A percentile compares a stretch with the other conserved stretches of the same genome.
These are phyloP conservation scores for Coniochaeta pulveracea DNA, from an alignment of 2,329 filamentous ascomycete species.

Conservation along the genomic window DNA sequence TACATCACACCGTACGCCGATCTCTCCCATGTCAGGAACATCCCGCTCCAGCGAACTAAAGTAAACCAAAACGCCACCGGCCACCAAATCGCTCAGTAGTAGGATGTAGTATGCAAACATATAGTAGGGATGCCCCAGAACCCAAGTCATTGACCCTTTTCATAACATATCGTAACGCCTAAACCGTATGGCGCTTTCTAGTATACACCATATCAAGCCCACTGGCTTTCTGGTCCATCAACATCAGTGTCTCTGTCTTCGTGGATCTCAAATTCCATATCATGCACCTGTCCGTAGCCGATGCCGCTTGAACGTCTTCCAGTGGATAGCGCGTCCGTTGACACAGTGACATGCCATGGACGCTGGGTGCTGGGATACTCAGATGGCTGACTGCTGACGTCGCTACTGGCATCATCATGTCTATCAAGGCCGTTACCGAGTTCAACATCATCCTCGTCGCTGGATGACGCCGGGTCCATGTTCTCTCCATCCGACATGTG, in stretches of 20 bases:
- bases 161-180: too few relatives aligned
- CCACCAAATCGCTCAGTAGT: too few relatives aligned
- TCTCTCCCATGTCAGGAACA: too few relatives aligned
- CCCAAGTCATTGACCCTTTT: too few relatives aligned
- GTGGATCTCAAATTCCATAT: conserved; percentile 13
- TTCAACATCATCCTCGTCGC: conserved; percentile 6
- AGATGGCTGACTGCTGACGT: conserved; percentile 38
- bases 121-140: too few relatives aligned
- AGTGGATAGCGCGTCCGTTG: not conserved
- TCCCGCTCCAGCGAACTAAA: too few relatives aligned
- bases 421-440: conserved; percentile 13
- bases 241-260: conserved; percentile 10
- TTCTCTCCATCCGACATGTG: conserved; percentile 39
- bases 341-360: conserved; percentile 21
- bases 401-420: conserved; percentile 21
- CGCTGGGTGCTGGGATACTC: conserved; percentile 44
- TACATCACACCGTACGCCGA: too few relatives aligned
- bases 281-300: too few relatives aligned
- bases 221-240: not conserved
- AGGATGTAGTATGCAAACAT: too few relatives aligned
- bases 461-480: conserved; percentile 25
- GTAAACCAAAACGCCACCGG: too few relatives aligned
- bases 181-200: too few relatives aligned
- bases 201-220: not conserved
- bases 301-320: too few relatives aligned